Conservation (phyloP, 78 protist species). For the Dictyostelium capitatum region DNA sequence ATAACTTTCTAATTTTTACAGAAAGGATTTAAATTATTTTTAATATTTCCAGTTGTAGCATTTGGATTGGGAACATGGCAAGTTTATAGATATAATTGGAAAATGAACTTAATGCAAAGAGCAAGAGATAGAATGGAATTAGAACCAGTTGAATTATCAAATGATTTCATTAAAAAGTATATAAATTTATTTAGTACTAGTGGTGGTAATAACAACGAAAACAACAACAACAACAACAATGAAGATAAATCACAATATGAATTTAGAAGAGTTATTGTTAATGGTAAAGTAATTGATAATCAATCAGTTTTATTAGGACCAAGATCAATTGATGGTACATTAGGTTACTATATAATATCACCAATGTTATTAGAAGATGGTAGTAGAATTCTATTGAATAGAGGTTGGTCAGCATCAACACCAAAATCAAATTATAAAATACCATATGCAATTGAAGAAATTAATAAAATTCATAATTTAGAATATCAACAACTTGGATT, state of each 20-base stretch:
- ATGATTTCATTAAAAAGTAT: neutral
- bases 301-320: conserved; percentile 40
- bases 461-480: neutral
- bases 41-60: conserved; percentile 43
- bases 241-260: conserved; percentile 8
- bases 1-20: too few species aligned
- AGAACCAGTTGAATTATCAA: conserved; percentile 22
- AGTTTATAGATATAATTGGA: conserved; percentile 74
- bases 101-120: conserved; percentile 14
- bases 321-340: conserved; percentile 16
- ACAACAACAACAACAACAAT: too few species aligned
- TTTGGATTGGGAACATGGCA: conserved; percentile 71
- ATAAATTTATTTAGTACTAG: neutral
- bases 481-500: neutral
- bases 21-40: conserved; percentile 25
- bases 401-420: conserved; percentile 54
- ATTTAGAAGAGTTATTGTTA: conserved; percentile 33
- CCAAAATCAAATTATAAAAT: conserved; percentile 7
- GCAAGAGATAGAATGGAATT: conserved; percentile 28
- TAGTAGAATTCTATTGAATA: conserved; percentile 15
- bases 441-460: neutral
- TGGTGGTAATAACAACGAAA: neutral
- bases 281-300: neutral
- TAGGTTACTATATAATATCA: conserved; percentile 46
- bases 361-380: conserved; percentile 31